These are phyloP conservation scores for Rhodotorula sp. DNA, from an alignment of 1,284 basidiomycete genomes.

Conservation along the genomic window DNA sequence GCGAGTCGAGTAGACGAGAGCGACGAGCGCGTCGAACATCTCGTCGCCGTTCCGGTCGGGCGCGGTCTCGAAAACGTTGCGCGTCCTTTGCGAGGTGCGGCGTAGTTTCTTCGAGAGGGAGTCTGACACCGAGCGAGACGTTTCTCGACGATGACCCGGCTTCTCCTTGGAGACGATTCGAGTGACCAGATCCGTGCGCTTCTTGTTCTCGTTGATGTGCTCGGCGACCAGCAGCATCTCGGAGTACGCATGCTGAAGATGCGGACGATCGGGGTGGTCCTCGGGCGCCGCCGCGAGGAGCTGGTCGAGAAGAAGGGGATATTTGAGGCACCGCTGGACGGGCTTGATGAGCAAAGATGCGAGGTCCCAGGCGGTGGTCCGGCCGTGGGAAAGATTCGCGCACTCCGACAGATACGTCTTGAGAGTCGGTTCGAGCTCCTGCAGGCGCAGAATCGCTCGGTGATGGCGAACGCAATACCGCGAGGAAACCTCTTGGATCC, in stretches of 20 bases:
- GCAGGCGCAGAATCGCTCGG: conserved; percentile 48
- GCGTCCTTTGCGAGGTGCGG: conserved; percentile 42
- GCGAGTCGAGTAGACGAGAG: conserved; percentile 35
- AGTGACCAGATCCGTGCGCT: conserved; percentile 49
- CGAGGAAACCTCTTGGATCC: conserved; percentile 49
- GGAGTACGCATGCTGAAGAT: conserved; percentile 45
- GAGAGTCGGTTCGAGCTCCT: conserved; percentile 45
- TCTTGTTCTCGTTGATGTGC: conserved; percentile 52
- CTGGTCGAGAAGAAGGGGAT: conserved; percentile 50
- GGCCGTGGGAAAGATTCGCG: conserved; percentile 45
- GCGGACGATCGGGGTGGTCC: conserved; percentile 46
- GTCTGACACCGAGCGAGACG: conserved; percentile 25
- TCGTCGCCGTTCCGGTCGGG: conserved; percentile 26
- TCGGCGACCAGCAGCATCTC: conserved; percentile 51
- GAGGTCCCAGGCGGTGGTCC: conserved; percentile 52
- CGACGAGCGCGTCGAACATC: conserved; percentile 39
- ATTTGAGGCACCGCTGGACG: conserved; percentile 50
- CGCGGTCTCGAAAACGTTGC: conserved; percentile 22
- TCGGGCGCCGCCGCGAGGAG: conserved; percentile 47
- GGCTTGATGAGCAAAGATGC: conserved; percentile 52
- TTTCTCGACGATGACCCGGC: conserved; percentile 18
- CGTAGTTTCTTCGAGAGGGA: conserved; percentile 42
- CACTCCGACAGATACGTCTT: conserved; percentile 48
- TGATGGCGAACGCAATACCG: conserved; percentile 51
- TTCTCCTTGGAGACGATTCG: conserved; percentile 42